A percentile compares a stretch with the other conserved stretches of the same genome.
These are phyloP conservation scores for Plasmodium yoelii DNA, from an alignment of 169 alveolate species.

Conservation along the genomic window DNA sequence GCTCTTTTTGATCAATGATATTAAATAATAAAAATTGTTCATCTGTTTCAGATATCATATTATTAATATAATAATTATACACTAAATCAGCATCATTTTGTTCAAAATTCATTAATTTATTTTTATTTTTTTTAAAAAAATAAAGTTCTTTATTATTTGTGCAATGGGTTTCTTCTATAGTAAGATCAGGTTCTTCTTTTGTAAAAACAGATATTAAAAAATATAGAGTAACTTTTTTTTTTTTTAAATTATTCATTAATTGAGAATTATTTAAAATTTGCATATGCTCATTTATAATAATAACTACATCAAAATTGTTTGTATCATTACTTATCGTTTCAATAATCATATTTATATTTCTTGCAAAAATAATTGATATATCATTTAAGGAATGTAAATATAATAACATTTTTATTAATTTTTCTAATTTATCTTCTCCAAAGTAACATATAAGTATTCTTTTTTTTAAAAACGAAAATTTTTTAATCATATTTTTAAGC, in stretches of 20 bases:
- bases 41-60: constrained; percentile 60
- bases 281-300: constrained; percentile 47
- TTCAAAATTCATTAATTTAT: background rate
- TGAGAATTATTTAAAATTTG: constrained; percentile 18
- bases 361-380: background rate
- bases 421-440: constrained; percentile 62
- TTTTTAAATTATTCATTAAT: constrained; percentile 15
- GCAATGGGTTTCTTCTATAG: background rate
- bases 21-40: constrained; percentile 56
- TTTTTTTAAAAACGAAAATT: constrained; percentile 31
- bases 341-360: background rate
- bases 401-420: constrained; percentile 24
- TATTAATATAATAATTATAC: constrained; percentile 60
- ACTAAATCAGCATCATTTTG: constrained; percentile 15
- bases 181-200: constrained; percentile 24
- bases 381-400: constrained; percentile 19
- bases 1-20: constrained; percentile 62
- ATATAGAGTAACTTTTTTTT: constrained; percentile 9
- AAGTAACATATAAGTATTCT: constrained; percentile 57
- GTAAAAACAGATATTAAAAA: constrained; percentile 41
- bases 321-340: background rate
- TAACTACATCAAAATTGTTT: constrained; percentile 25
- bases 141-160: constrained; percentile 27
- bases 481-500: constrained; percentile 50
- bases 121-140: constrained; percentile 40